Conservation (phyloP, 352 stramenopile species). For the Globisporangium paddicum region DNA sequence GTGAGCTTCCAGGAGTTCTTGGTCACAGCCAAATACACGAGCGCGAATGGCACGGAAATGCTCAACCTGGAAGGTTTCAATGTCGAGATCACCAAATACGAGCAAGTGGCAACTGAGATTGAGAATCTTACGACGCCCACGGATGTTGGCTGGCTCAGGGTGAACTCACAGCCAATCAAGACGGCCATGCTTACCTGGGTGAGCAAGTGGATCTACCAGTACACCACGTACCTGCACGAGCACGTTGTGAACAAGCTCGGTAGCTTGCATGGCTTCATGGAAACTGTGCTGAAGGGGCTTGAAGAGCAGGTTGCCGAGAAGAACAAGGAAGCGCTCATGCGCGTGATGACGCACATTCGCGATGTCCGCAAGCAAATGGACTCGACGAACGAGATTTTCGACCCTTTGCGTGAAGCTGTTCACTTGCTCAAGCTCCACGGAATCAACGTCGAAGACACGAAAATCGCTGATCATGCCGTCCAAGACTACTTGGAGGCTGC, state of each 20-base stretch:
- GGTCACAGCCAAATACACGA: slow-evolving; percentile 49
- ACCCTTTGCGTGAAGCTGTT: slow-evolving; percentile 91
- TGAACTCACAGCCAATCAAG: slow-evolving; percentile 97
- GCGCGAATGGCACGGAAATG: slow-evolving; percentile 81
- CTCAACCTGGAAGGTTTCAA: slow-evolving; percentile 95
- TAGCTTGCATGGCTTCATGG: slow-evolving; percentile 92
- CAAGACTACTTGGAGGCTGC: slow-evolving; percentile 94
- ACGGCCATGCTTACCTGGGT: slow-evolving; percentile 94
- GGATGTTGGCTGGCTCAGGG: slow-evolving; percentile 96
- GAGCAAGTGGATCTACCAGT: slow-evolving; percentile 96
- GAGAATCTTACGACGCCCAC: slow-evolving; percentile 84
- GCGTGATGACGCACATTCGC: slow-evolving; percentile 95
- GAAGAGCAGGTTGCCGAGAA: slow-evolving; percentile 89
- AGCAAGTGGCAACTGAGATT: slow-evolving; percentile 91
- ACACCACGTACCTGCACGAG: slow-evolving; percentile 92
- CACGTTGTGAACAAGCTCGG: slow-evolving; percentile 89
- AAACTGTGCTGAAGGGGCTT: slow-evolving; percentile 87
- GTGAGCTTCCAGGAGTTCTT: slow-evolving; percentile 93
- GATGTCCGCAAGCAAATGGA: slow-evolving; percentile 94
- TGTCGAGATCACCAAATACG: slow-evolving; percentile 94
- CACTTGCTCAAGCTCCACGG: slow-evolving; percentile 94
- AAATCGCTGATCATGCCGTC: slow-evolving; percentile 74
- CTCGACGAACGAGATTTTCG: slow-evolving; percentile 92
- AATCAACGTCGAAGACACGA: slow-evolving; percentile 89
- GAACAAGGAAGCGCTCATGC: slow-evolving; percentile 95